These are phyloP conservation scores for Cladosporium cucumerinum DNA, from an alignment of 2,329 filamentous ascomycete species.

Conservation along the genomic window DNA sequence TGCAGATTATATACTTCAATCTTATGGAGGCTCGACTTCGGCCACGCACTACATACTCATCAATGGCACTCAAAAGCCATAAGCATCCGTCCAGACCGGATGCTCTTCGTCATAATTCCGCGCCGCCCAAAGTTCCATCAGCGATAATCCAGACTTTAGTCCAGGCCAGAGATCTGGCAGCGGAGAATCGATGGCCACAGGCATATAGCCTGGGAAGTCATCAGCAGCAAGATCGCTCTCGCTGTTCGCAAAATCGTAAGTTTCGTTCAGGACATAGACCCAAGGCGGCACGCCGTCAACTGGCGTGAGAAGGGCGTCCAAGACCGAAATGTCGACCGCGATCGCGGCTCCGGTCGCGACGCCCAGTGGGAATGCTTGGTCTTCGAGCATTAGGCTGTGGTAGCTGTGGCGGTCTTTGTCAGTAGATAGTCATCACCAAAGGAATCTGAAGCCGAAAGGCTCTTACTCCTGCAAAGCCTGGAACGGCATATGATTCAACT, in stretches of 20 bases:
- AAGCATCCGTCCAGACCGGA: neutral
- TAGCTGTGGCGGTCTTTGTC: neutral
- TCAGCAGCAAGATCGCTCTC: neutral
- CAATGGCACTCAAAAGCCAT: neutral
- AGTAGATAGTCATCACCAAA: neutral
- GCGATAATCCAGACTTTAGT: neutral
- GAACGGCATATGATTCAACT: neutral
- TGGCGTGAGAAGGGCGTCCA: neutral
- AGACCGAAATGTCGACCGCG: neutral
- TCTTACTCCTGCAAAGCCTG: neutral
- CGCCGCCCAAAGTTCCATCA: slow-evolving; percentile 6
- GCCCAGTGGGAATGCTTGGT: neutral
- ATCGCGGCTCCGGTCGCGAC: neutral
- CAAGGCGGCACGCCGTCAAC: neutral
- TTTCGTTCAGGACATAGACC: slow-evolving; percentile 3
- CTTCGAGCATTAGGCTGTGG: neutral
- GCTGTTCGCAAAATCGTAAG: neutral
- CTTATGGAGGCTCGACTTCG: too few relatives aligned
- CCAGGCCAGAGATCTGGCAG: neutral
- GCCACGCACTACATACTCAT: too few relatives aligned
- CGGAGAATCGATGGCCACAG: slow-evolving; percentile 5
- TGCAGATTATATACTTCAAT: neutral
- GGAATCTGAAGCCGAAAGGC: neutral
- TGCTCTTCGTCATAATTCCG: neutral
- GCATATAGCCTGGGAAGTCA: neutral